Evolutionary conservation across 768 basidiomycete species (phyloP), one percentile per base, ranked within the genome.

Genomic region (Trametes cingulata): DNA sequence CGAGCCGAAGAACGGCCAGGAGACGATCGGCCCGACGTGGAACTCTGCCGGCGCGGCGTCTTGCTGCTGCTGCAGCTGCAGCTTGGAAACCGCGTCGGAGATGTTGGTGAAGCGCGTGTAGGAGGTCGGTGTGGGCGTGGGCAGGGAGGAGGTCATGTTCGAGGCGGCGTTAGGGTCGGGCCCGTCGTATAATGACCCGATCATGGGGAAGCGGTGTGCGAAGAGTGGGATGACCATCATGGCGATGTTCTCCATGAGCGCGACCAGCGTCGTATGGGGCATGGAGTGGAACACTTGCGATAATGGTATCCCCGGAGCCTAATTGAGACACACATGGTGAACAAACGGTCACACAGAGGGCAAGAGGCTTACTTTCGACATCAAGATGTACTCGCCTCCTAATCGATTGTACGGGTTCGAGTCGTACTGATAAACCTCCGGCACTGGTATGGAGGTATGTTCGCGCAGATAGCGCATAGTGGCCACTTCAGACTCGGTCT

Each of bases 1-100:
- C 4, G 90, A 88, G 46, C 91, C 91, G 70, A 94, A 94, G 79
- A 93, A 94, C 1, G 91, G 88, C 91, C 92, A 94, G 3, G 91
- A 92, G 50, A 93, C 83, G 67, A 94, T 93, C 8, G 88, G 88
- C 3, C 91, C 91, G 43, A 93, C 78, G 50, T 86, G 82, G 72
- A 80, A 83, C 51, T 80, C 76, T 36, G 71, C 45, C 61, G 61
- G 46, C 25, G 71, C 20, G 19, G n/a, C n/a, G n/a, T n/a, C n/a
- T n/a, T n/a, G n/a, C n/a, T 39, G 46, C 51, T 57, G 40, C 25
- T 47, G 14, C 3, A 39, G 46, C 35, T 60, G 54, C 13, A 60
- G 50, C 48, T 49, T 54, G 29, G 51, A 57, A 29, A 61, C 39
- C 10, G 60, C 63, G 48, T 60, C 59, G 12, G 56, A 41, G 40